Base-by-base conservation (phyloP, 352 stramenopile genomes). In the Phytophthora capsici region DNA sequence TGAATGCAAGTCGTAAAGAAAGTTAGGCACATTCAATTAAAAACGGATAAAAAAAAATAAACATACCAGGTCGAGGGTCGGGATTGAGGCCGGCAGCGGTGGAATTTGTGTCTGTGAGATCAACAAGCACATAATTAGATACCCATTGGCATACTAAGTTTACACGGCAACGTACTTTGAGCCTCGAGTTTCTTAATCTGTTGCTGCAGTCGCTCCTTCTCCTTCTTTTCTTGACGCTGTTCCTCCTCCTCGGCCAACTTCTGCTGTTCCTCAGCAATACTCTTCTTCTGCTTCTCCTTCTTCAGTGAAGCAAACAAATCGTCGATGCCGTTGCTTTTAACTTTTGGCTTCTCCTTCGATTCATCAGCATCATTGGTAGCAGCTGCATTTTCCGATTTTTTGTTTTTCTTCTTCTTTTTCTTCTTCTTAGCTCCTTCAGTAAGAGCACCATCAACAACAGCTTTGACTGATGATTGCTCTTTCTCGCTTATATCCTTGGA, bases 181-280 rank as follows among this genome's bases (percentile, higher is more conserved):
- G 82, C 80, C 60, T 95, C 85, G 8, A 94, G 74, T 67, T 82
- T 78, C 60, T 93, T 91, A 62, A 95, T 92, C 66, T 93, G 80
- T 49, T 91, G 75, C 13, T 93, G 72, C 37, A 93, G 71, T 6
- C 60, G 72, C 69, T 88, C 71, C 48, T 88, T 86, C 57, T 88
- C 84, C 41, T 91, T 80, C 36, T 77, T 74, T 51, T 82, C 65
- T 48, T 67, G 63, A 6, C 73, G 72, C 9, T 67, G 52, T 36
- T 77, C 72, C 45, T 86, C 71, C 16, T 75, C 68, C 32, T 86
- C 79, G 6, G 78, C 82, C 9, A 69, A 52, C 36, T 83, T 75
- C 56, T 92, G 69, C 41, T 87, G 71, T 59, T 88, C 79, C 12
- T 82, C 74, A 1, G 73, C 82, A 20, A 80, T 64, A n/a, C 48